phyloP scores from a whole-genome alignment of 78 protist species.

The Polysphondylium violaceum region DNA sequence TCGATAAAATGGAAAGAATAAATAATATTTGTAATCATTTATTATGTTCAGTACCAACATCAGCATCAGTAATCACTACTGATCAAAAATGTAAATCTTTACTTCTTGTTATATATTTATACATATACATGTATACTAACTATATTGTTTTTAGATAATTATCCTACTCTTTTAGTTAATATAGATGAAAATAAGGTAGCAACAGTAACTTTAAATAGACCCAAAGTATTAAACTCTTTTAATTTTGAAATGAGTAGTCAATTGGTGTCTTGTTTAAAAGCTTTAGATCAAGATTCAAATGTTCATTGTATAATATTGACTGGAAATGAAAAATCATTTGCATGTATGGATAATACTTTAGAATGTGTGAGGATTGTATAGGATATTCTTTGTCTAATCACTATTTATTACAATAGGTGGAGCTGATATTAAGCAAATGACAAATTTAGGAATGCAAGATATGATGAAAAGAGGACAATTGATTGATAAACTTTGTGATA shows the following conservation, averaged over 20 bases:
- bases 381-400: neutral
- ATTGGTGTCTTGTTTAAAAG: neutral
- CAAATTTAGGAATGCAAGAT: conserved; percentile 37
- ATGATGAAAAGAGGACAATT: conserved; percentile 35
- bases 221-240: conserved; percentile 39
- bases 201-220: conserved; percentile 41
- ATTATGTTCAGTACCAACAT: no score
- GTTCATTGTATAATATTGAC: conserved; percentile 38
- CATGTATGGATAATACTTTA: neutral
- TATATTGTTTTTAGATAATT: conserved; percentile 18
- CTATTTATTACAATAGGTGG: conserved; percentile 86
- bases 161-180: neutral
- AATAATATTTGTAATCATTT: no score
- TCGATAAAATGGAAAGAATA: no score
- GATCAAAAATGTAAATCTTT: no score
- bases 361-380: neutral
- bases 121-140: no score
- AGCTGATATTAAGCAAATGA: conserved; percentile 97
- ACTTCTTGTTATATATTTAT: no score
- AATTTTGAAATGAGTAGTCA: conserved; percentile 28
- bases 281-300: conserved; percentile 23
- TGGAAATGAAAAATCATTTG: conserved; percentile 47
- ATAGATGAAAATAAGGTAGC: conserved; percentile 13
- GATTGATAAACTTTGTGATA: conserved; percentile 57
- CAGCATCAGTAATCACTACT: no score